phyloP scores from a whole-genome alignment of 768 basidiomycete species.

The Leccinum fibrillosum region DNA sequence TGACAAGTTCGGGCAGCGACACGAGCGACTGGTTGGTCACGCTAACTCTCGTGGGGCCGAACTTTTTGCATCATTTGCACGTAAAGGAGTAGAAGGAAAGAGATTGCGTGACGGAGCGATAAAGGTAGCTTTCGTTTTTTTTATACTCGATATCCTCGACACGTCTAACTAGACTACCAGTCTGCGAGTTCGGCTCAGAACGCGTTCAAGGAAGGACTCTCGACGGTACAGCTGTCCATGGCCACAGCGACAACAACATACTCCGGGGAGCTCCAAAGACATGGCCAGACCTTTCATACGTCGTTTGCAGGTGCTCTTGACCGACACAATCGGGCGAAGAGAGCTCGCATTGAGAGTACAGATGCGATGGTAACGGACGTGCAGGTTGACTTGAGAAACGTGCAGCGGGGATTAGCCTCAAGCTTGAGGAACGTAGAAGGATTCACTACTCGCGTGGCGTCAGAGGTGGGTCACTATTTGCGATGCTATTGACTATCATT shows the following conservation, averaged over 20 bases:
- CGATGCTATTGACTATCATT: background rate
- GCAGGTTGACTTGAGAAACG: slow-evolving; percentile 48
- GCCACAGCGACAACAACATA: slow-evolving; percentile 48
- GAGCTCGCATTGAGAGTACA: slow-evolving; percentile 62
- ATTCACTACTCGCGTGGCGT: slow-evolving; percentile 40
- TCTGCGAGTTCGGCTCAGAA: slow-evolving; percentile 37
- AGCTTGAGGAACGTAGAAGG: slow-evolving; percentile 47
- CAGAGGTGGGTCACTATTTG: slow-evolving; percentile 44
- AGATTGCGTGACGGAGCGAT: slow-evolving; percentile 54
- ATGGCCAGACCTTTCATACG: slow-evolving; percentile 41
- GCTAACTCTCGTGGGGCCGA: slow-evolving; percentile 42
- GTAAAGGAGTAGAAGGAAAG: slow-evolving; percentile 48
- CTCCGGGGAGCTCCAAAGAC: slow-evolving; percentile 49
- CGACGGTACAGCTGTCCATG: slow-evolving; percentile 42
- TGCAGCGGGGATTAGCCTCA: slow-evolving; percentile 50
- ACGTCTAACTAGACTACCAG: slow-evolving; percentile 34
- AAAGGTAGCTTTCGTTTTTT: slow-evolving; percentile 43
- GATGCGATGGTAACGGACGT: slow-evolving; percentile 45
- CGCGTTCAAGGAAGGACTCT: slow-evolving; percentile 41
- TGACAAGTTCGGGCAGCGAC: slow-evolving; percentile 44
- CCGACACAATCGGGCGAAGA: slow-evolving; percentile 58
- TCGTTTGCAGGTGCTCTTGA: slow-evolving; percentile 58
- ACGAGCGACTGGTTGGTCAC: slow-evolving; percentile 43
- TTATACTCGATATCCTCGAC: background rate
- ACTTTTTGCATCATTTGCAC: slow-evolving; percentile 40